Percentiles rank a stretch among this genome's conserved stretches.
phyloP scores from a whole-genome alignment of 2,329 filamentous ascomycete genomes.

The Penicillium sclerotiorum region DNA sequence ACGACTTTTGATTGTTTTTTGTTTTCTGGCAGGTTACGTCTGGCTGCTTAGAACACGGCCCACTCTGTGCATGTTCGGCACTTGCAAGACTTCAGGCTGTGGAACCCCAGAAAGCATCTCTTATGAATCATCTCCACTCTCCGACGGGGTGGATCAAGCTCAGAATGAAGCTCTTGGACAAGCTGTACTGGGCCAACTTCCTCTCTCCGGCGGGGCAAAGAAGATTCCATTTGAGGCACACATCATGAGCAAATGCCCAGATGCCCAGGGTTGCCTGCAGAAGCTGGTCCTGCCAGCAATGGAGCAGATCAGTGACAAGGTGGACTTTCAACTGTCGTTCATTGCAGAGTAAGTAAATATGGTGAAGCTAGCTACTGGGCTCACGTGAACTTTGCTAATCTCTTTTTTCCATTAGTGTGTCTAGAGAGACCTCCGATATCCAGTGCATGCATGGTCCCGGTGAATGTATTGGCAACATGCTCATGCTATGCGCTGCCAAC shows the following conservation, averaged over 20 bases:
- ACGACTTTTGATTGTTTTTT: constrained; percentile 13
- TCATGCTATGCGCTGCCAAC: constrained; percentile 85
- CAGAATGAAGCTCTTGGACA: no score
- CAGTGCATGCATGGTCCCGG: constrained; percentile 84
- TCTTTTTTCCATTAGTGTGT: constrained; percentile 49
- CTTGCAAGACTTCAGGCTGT: neutral
- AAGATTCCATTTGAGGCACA: constrained; percentile 83
- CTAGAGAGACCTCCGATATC: constrained; percentile 77
- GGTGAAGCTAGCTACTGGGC: neutral
- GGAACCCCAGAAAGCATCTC: no score
- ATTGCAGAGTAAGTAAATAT: constrained; percentile 70
- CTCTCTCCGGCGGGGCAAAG: neutral
- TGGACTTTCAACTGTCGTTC: constrained; percentile 88
- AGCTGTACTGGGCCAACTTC: no score
- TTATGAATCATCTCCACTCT: no score
- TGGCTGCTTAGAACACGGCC: neutral
- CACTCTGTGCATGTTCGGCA: neutral
- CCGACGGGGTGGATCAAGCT: no score
- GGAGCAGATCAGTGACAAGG: constrained; percentile 77
- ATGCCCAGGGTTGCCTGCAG: constrained; percentile 80
- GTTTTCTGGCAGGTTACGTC: constrained; percentile 18
- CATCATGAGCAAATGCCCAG: constrained; percentile 97
- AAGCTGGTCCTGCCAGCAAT: constrained; percentile 83
- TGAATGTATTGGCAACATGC: constrained; percentile 92
- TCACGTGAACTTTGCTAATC: constrained; percentile 8